These are phyloP conservation scores for Moricandia arvensis DNA, from an alignment of 345 rosid genomes.

Conservation along the genomic window DNA sequence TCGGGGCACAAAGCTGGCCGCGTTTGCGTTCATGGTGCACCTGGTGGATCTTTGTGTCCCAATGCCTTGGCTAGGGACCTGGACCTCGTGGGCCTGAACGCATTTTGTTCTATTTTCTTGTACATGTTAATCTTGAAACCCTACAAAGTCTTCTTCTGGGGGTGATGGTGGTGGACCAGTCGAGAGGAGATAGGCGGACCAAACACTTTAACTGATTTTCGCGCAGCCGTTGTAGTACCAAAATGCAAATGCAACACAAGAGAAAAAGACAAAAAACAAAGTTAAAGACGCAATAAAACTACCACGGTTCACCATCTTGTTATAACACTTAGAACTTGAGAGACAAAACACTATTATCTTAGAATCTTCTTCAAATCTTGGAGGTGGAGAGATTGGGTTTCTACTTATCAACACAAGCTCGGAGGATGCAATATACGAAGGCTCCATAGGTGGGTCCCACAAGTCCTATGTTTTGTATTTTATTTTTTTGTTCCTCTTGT, in stretches of 20 bases:
- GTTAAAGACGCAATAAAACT: background rate
- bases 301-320: slow-evolving; percentile 23
- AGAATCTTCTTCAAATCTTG: no score
- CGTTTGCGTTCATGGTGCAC: slow-evolving; percentile 10
- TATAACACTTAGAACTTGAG: background rate
- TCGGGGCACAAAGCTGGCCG: background rate
- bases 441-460: slow-evolving; percentile 17
- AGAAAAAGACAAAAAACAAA: background rate
- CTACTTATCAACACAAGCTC: background rate
- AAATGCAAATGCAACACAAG: slow-evolving; percentile 28
- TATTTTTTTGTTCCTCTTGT: no score
- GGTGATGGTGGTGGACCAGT: slow-evolving; percentile 28
- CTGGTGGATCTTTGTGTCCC: slow-evolving; percentile 34
- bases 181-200: background rate
- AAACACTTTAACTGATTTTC: slow-evolving; percentile 17
- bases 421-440: slow-evolving; percentile 16
- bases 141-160: slow-evolving; percentile 1
- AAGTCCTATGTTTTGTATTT: slow-evolving; percentile 14
- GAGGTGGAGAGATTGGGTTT: background rate
- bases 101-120: slow-evolving; percentile 36
- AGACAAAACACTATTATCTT: no score
- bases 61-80: slow-evolving; percentile 40
- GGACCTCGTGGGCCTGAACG: slow-evolving; percentile 32
- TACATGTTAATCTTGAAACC: slow-evolving; percentile 30
- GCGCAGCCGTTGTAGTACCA: background rate